Base-by-base conservation (phyloP, 352 stramenopile species). In the Phytophthora pistaciae region DNA sequence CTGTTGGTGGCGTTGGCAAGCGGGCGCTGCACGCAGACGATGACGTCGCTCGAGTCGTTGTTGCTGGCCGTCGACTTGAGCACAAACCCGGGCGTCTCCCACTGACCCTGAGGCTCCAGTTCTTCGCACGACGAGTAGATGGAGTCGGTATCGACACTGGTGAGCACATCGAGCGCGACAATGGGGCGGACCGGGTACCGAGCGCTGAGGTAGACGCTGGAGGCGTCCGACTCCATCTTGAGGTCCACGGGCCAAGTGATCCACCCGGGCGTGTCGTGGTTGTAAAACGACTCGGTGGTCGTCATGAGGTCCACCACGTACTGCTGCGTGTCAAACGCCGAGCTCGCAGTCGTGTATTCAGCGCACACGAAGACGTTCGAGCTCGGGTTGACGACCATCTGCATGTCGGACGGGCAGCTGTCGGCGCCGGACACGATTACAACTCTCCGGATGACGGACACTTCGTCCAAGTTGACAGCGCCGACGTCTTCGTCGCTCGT, bases 231-330 rank as follows among this genome's bases (percentile, higher is more conserved):
- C 1, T 68, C 58, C 20, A 71, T 64, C 56, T 72, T 75, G 59
- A 84, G 60, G 33, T 70, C 68, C 31, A 50, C n/a, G 0, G 62
- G 78, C 66, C 78, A 69, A 2, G 80, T 86, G 21, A 79, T 72
- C 80, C 80, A 88, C 33, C 78, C 80, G 0, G 74, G 66, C 0
- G 44, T 75, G 3, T 85, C 75, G 71, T 84, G 78, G 60, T 81
- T 84, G 73, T 88, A 86, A 56, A 83, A 79, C 4, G 60, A 66
- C 55, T 84, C 73, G 29, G 56, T 72, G 1, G 80, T 79, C 23
- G 80, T 83, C 59, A 77, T 74, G 55, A 88, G 49, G 59, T 88
- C 80, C 3, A 79, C 79, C 38, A 88, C 68, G 40, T 82, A 88
- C 57, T 84, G 74, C 14, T 77, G 59, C 0, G 61, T 69, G 8